Base-by-base conservation (phyloP, 441 rosid genomes). In the Adansonia gregorii region DNA sequence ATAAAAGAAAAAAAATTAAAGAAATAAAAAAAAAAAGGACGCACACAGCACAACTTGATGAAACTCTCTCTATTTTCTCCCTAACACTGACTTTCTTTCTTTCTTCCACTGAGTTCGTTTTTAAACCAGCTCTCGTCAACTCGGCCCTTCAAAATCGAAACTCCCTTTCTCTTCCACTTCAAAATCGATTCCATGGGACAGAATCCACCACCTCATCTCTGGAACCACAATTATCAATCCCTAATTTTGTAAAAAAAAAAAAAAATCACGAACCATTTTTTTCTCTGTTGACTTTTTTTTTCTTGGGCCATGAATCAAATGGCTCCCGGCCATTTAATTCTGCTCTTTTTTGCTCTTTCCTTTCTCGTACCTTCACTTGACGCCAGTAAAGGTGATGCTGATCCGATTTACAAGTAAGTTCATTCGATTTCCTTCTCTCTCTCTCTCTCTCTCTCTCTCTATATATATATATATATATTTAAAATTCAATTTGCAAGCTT, bases 391-490 rank as follows among this genome's bases (percentile, higher is more conserved):
- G 79, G 79, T 17, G 79, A 76, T 45, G 55, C 67, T 58, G 74
- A 76, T 76, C 74, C 74, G 74, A 61, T 67, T 76, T 76, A 76
- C 67, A 45, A 58, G 79, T 76, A 56, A 76, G 56, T 58, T 49
- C 59, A 46, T 45, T 55, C 41, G 67, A 67, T 52, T 76, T 22
- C 35, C 19, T 14, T 72, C 45, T 41, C 11, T 58, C 9, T 56
- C 5, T 11, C 49, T 20, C 1, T 35, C 39, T 35, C 4, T 35
- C 4, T 35, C 2, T 43, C 3, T 6, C 0, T 56, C 0, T 35
- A n/a, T 6, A 24, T 24, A 24, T 24, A 24, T 24, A 24, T 24
- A 24, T 24, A 24, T 24, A 24, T 24, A 24, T 24, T 55, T 8
- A 2, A 27, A 51, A 7, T 58, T 63, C 27, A 6, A 45, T 76